Evolutionary conservation across 2,329 filamentous ascomycete species (phyloP).

Genomic region (Amauroascus verrucosus): DNA sequence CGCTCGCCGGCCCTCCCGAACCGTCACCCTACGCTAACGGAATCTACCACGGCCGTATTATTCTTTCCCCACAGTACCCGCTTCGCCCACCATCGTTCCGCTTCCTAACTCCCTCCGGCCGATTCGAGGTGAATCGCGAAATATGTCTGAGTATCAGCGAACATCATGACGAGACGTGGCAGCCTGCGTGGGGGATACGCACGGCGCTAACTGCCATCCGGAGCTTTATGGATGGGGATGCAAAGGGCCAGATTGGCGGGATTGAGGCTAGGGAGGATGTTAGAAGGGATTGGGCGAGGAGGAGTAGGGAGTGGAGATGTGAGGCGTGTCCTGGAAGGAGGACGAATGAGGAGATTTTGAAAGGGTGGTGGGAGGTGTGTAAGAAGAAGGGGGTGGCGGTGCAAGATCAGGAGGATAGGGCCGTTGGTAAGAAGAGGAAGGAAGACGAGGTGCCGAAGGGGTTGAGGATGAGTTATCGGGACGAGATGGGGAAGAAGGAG

Average conservation of each 20-base stretch:
- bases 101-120: conserved; percentile 80
- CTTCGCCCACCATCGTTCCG: conserved; percentile 90
- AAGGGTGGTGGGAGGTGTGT: conserved; percentile 54
- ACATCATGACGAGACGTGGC: conserved; percentile 97
- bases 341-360: conserved; percentile 62
- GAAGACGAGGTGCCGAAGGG: conserved; percentile 43
- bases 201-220: conserved; percentile 72
- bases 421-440: neutral
- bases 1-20: conserved; percentile 74
- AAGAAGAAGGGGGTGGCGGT: conserved; percentile 34
- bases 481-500: conserved; percentile 29
- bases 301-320: conserved; percentile 60
- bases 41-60: conserved; percentile 91
- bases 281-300: conserved; percentile 57
- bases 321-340: conserved; percentile 50
- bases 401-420: conserved; percentile 33
- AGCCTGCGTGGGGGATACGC: conserved; percentile 92
- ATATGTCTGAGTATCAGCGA: conserved; percentile 91
- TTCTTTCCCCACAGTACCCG: conserved; percentile 80
- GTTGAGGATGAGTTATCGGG: conserved; percentile 29
- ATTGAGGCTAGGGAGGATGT: conserved; percentile 63
- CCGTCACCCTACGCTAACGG: conserved; percentile 67
- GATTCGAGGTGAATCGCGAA: conserved; percentile 93
- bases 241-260: conserved; percentile 79
- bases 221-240: conserved; percentile 87